These are phyloP conservation scores for Mycena olivaceomarginata DNA, from an alignment of 768 basidiomycete genomes.

Conservation along the genomic window DNA sequence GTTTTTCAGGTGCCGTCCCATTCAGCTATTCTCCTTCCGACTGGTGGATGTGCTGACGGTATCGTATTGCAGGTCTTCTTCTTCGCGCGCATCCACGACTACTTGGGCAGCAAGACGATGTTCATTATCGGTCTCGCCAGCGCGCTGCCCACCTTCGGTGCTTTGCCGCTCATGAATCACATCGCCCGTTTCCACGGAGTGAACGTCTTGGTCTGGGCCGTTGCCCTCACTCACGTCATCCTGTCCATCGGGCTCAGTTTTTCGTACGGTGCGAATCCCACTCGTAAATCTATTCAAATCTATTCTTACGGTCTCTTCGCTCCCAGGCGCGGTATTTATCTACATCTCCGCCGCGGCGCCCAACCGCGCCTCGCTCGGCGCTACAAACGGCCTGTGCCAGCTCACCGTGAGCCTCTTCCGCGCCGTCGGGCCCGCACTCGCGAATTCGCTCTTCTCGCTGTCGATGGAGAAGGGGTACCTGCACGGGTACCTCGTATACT, in stretches of 20 bases:
- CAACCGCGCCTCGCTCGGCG: slow-evolving; percentile 68
- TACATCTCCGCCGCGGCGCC: slow-evolving; percentile 69
- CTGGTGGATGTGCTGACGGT: too few species aligned
- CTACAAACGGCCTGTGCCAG: slow-evolving; percentile 69
- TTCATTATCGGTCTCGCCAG: slow-evolving; percentile 65
- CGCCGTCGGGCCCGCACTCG: slow-evolving; percentile 66
- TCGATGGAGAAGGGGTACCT: slow-evolving; percentile 69
- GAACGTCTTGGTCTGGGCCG: slow-evolving; percentile 50
- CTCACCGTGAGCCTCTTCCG: slow-evolving; percentile 59
- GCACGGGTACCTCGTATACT: slow-evolving; percentile 72
- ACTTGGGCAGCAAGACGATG: slow-evolving; percentile 72
- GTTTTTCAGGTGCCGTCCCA: slow-evolving; percentile 64
- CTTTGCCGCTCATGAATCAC: slow-evolving; percentile 71
- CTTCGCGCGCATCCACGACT: slow-evolving; percentile 71
- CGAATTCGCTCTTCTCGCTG: slow-evolving; percentile 77
- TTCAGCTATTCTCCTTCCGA: slow-evolving; percentile 53
- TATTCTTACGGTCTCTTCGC: too few species aligned
- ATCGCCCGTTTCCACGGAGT: slow-evolving; percentile 57
- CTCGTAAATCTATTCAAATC: too few species aligned
- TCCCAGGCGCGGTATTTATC: slow-evolving; percentile 67
- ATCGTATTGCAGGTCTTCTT: slow-evolving; percentile 60
- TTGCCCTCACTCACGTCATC: slow-evolving; percentile 52
- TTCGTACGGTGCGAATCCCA: slow-evolving; percentile 53
- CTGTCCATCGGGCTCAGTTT: slow-evolving; percentile 55
- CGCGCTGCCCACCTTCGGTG: slow-evolving; percentile 65